Evolutionary conservation across 192 early-diverging fungal species (phyloP), one percentile per base, ranked within the genome.

Genomic region (Mortierella antarctica): DNA sequence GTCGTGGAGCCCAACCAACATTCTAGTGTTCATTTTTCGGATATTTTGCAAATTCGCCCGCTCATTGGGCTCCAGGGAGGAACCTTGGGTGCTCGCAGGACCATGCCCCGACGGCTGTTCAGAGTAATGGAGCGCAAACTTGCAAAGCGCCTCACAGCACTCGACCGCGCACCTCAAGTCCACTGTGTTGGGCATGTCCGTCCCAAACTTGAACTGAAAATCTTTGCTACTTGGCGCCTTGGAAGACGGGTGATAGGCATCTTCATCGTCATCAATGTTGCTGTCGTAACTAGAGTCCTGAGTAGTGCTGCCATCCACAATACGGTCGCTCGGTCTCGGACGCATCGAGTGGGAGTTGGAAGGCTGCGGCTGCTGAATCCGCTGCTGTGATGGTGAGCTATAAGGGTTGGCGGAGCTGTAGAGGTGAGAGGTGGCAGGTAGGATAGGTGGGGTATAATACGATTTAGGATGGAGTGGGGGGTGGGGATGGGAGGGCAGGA

Each of bases 101-200:
- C 31, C 31, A 31, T 62, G 61, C 18, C 61, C 21, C 40, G 52
- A 20, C 9, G 68, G 18, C 8, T 71, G 75, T 4, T 56, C 51
- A 5, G 63, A 17, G 50, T 79, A 79, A 46, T 79, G 76, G 21
- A 79, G 69, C 6, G 76, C 76, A 71, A 79, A 79, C 23, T 52
- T 71, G 69, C 76, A 79, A 4, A 79, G 51, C 2, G 59, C 47
- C 50, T 79, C 76, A 45, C 76, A 71, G 48, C 62, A 62, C 51
- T 79, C 76, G 8, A 79, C 62, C 18, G 76, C 76, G 18, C 69
- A 65, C 45, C 54, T 70, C 40, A 79, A 41, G 45, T 79, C 76
- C 9, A 79, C 57, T 15, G 76, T 79, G 45, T 18, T 79, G 15
- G 76, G 76, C 69, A 79, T 66, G 21, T 58, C 63, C 3, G 69